Percentiles rank a stretch among this genome's conserved stretches.
These are phyloP conservation scores for Deuterostichococcus epilithicus DNA, from an alignment of 139 green algal genomes.

Conservation along the genomic window DNA sequence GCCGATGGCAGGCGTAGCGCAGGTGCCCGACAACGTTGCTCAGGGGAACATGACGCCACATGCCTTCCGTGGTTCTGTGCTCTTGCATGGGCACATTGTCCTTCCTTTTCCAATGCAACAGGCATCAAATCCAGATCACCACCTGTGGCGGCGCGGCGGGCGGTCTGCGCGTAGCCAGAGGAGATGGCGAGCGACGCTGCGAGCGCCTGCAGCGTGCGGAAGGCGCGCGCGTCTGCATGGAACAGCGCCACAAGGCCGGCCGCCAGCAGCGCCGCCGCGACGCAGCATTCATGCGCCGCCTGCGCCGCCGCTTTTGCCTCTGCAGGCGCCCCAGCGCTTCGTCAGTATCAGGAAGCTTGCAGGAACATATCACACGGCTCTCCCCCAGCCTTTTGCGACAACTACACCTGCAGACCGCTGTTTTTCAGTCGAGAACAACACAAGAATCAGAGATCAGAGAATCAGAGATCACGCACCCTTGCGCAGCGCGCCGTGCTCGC, in stretches of 20 bases:
- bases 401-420: no score
- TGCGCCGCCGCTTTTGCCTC: background rate
- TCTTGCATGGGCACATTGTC: no score
- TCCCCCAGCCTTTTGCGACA: no score
- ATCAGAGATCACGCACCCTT: background rate
- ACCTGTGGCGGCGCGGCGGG: slow-evolving; percentile 6
- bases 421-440: no score
- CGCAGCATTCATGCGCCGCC: background rate
- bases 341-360: no score
- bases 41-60: background rate
- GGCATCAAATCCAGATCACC: no score
- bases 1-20: background rate
- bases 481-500: background rate
- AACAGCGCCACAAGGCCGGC: background rate
- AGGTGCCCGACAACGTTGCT: background rate
- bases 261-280: background rate
- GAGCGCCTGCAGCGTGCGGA: slow-evolving; percentile 7
- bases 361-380: no score
- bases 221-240: slow-evolving; percentile 1
- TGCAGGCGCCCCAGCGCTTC: slow-evolving; percentile 6
- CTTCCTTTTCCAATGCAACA: no score
- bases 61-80: no score
- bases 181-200: slow-evolving; percentile 9
- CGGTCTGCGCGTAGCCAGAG: slow-evolving; percentile 21
- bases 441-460: no score